phyloP scores from a whole-genome alignment of 495 filamentous ascomycete species.

The Neurospora sp. region DNA sequence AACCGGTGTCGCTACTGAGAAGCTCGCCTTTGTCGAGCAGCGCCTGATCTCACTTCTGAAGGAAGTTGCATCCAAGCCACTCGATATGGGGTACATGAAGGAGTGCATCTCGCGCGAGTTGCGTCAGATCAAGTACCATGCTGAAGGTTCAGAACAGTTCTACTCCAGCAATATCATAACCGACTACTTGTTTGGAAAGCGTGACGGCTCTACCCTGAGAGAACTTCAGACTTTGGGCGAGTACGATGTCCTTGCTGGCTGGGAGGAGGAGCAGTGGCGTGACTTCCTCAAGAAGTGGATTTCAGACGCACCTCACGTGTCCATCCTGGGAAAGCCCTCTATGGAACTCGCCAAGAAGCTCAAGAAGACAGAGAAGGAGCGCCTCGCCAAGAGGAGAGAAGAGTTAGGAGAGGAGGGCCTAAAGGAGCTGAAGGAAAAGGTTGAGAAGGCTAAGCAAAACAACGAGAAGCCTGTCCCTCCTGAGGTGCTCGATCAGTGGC shows the following conservation, averaged over 20 bases:
- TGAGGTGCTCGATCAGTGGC: constrained; percentile 65
- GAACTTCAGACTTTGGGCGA: constrained; percentile 57
- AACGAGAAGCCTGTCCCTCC: constrained; percentile 75
- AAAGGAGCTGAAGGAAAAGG: constrained; percentile 57
- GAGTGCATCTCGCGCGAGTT: constrained; percentile 74
- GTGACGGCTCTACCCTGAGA: constrained; percentile 70
- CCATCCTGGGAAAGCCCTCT: constrained; percentile 79
- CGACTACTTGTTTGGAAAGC: constrained; percentile 82
- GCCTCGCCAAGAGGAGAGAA: constrained; percentile 43
- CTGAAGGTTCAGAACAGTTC: constrained; percentile 63
- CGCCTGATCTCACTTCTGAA: constrained; percentile 75
- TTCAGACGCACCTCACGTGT: constrained; percentile 73
- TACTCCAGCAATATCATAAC: constrained; percentile 75
- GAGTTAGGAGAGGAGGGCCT: constrained; percentile 46
- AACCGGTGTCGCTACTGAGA: constrained; percentile 76
- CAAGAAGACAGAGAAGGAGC: constrained; percentile 58
- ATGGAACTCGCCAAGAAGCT: constrained; percentile 56
- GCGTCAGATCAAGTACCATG: constrained; percentile 66
- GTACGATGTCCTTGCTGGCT: constrained; percentile 67
- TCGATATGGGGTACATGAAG: constrained; percentile 81
- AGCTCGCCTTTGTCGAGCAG: constrained; percentile 71
- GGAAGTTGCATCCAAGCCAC: constrained; percentile 63
- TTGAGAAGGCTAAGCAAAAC: constrained; percentile 68
- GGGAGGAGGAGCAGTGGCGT: constrained; percentile 78
- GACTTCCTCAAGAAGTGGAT: constrained; percentile 75